phyloP scores from a whole-genome alignment of 129 eudicot genomes.

The Tagetes patula region DNA sequence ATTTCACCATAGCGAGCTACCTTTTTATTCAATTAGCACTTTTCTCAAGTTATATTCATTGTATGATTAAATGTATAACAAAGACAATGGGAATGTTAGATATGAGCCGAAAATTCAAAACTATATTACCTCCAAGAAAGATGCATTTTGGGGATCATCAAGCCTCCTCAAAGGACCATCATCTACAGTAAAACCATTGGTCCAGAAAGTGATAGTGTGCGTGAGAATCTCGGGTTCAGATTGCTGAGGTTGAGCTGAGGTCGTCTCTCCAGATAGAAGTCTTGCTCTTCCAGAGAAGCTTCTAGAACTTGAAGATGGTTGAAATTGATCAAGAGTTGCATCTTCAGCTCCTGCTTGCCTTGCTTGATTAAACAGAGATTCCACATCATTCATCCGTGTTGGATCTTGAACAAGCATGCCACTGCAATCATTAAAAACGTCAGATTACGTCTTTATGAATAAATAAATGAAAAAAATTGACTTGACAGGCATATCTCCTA shows the following conservation, averaged over 20 bases:
- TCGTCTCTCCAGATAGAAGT: slow-evolving; percentile 72
- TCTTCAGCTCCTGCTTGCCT: slow-evolving; percentile 73
- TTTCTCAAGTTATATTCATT: background rate
- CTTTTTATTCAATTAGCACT: background rate
- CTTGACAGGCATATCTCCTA: background rate
- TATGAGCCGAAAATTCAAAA: background rate
- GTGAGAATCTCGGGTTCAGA: slow-evolving; percentile 47
- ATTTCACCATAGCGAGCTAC: background rate
- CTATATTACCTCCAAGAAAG: slow-evolving; percentile 68
- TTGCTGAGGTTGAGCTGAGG: slow-evolving; percentile 49
- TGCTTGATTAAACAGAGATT: slow-evolving; percentile 66
- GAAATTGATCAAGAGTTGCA: slow-evolving; percentile 48
- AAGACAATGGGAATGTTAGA: background rate
- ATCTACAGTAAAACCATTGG: slow-evolving; percentile 78
- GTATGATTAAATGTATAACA: background rate
- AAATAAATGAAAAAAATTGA: too few relatives aligned
- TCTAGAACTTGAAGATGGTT: slow-evolving; percentile 79
- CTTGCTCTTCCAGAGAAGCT: slow-evolving; percentile 82
- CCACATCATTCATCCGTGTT: slow-evolving; percentile 55
- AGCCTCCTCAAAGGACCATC: slow-evolving; percentile 89
- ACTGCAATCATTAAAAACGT: slow-evolving; percentile 42
- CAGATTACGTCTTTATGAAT: slow-evolving; percentile 7
- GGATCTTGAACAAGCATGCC: slow-evolving; percentile 87
- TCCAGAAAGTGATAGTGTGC: slow-evolving; percentile 80
- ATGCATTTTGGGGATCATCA: slow-evolving; percentile 85